Percentiles rank a stretch among this genome's conserved stretches.
Evolutionary conservation across 805 yeast genomes (phyloP).

Genomic region (Saccharomyces eubayanus): DNA sequence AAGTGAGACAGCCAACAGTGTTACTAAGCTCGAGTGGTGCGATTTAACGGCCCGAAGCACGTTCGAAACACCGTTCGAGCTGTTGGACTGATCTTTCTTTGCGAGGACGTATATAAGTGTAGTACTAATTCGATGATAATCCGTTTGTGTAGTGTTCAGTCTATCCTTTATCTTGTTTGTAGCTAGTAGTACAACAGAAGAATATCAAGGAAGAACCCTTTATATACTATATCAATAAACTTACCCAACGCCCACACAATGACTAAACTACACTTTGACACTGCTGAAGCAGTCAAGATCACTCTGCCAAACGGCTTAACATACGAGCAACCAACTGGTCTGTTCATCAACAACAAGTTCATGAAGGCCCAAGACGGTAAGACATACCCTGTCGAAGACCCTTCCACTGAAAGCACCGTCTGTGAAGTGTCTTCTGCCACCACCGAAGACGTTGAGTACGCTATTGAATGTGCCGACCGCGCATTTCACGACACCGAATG

Average conservation of each 20-base stretch:
- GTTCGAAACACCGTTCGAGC: not conserved
- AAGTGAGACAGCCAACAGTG: not conserved
- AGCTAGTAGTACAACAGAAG: not conserved
- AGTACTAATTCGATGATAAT: not conserved
- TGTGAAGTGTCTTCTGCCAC: constrained; percentile 51
- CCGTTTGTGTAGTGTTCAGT: not conserved
- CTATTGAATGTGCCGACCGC: constrained; percentile 57
- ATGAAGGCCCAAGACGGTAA: constrained; percentile 47
- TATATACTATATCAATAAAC: constrained; percentile 45
- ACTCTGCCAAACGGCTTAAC: constrained; percentile 57
- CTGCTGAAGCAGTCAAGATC: constrained; percentile 34
- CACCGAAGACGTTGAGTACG: constrained; percentile 57
- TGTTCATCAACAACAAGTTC: constrained; percentile 82
- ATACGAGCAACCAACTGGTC: constrained; percentile 77
- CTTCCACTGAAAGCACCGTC: constrained; percentile 56
- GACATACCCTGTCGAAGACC: constrained; percentile 48
- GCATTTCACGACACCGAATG: constrained; percentile 51
- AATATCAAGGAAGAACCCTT: constrained; percentile 11
- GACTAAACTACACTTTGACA: constrained; percentile 7
- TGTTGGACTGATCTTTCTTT: not conserved
- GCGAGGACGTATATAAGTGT: not conserved
- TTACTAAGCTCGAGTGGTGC: not conserved
- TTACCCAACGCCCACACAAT: constrained; percentile 1
- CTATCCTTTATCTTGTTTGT: not conserved
- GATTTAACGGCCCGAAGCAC: not conserved